These are phyloP conservation scores for Coprinopsis sp. DNA, from an alignment of 768 basidiomycete species.

Conservation along the genomic window DNA sequence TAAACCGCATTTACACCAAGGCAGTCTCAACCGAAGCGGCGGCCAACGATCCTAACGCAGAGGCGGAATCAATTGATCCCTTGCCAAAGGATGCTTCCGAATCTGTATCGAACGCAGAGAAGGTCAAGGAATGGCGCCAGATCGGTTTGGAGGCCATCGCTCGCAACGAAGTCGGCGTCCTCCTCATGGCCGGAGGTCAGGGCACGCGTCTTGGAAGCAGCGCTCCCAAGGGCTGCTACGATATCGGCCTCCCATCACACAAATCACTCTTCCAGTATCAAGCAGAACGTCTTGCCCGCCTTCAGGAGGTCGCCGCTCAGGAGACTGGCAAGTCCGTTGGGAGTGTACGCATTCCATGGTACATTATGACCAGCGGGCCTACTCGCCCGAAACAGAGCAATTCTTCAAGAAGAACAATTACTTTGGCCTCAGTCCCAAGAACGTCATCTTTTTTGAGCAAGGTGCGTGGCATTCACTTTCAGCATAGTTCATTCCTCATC, in stretches of 20 bases:
- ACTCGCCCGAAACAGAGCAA: constrained; percentile 82
- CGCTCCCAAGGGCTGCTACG: constrained; percentile 96
- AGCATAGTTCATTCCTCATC: constrained; percentile 7
- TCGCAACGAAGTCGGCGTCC: constrained; percentile 82
- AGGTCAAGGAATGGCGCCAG: constrained; percentile 68
- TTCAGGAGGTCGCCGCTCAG: constrained; percentile 72
- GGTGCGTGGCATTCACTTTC: constrained; percentile 42
- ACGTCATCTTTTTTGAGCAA: constrained; percentile 95
- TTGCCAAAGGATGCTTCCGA: constrained; percentile 75
- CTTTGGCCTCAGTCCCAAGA: constrained; percentile 76
- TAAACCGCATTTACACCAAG: constrained; percentile 82
- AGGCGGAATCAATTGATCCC: constrained; percentile 63
- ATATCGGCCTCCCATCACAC: constrained; percentile 90
- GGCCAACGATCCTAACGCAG: constrained; percentile 32
- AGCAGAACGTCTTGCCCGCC: constrained; percentile 87
- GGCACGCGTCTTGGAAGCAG: constrained; percentile 90
- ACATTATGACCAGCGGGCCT: constrained; percentile 98
- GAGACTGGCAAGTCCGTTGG: constrained; percentile 46
- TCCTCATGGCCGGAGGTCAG: constrained; percentile 98
- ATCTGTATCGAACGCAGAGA: constrained; percentile 50
- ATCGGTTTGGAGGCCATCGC: constrained; percentile 80
- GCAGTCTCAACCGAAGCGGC: constrained; percentile 66
- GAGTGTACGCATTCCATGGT: constrained; percentile 86
- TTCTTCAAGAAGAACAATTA: constrained; percentile 75
- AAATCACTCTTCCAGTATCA: constrained; percentile 96